A percentile compares a stretch with the other conserved stretches of the same genome.
Evolutionary conservation across 208 protist genomes (phyloP).

Genomic region (Lotmaria passim): DNA sequence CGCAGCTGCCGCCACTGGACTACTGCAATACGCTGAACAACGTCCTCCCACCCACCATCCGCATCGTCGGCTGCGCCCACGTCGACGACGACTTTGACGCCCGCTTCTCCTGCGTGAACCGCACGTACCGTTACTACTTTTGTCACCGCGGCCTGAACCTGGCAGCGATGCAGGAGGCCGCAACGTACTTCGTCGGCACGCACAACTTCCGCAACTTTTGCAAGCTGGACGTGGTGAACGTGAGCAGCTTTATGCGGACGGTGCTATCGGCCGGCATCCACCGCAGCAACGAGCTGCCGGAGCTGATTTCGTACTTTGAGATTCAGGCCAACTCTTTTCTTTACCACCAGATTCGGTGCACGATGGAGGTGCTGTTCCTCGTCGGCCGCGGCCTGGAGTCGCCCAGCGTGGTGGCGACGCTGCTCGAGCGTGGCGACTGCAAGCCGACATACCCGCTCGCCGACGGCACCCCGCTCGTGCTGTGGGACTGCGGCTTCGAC

Average conservation of each 20-base stretch:
- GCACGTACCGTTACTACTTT: slow-evolving; percentile 95
- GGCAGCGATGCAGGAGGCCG: slow-evolving; percentile 91
- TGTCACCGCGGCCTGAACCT: slow-evolving; percentile 81
- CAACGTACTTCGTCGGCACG: slow-evolving; percentile 83
- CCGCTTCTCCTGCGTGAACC: slow-evolving; percentile 84
- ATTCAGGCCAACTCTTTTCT: slow-evolving; percentile 96
- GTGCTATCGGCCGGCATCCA: slow-evolving; percentile 66
- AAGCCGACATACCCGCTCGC: slow-evolving; percentile 84
- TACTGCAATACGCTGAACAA: slow-evolving; percentile 96
- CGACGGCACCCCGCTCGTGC: slow-evolving; percentile 75
- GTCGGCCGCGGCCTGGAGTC: slow-evolving; percentile 80
- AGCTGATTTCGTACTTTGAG: slow-evolving; percentile 86
- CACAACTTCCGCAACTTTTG: slow-evolving; percentile 98
- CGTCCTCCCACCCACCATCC: slow-evolving; percentile 93
- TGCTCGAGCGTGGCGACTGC: slow-evolving; percentile 71
- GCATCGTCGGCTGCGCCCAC: slow-evolving; percentile 93
- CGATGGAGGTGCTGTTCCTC: slow-evolving; percentile 93
- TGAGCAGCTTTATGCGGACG: slow-evolving; percentile 90
- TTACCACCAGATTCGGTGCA: slow-evolving; percentile 97
- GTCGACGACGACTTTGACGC: slow-evolving; percentile 93
- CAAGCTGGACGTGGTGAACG: slow-evolving; percentile 95
- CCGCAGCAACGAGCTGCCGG: slow-evolving; percentile 56
- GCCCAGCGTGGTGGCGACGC: slow-evolving; percentile 54
- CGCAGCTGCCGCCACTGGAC: slow-evolving; percentile 76
- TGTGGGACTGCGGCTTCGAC: slow-evolving; percentile 87